Evolutionary conservation across 164 flowering plant species (phyloP), one percentile per base, ranked within the genome.

Genomic region (Aristolochia fimbriata): DNA sequence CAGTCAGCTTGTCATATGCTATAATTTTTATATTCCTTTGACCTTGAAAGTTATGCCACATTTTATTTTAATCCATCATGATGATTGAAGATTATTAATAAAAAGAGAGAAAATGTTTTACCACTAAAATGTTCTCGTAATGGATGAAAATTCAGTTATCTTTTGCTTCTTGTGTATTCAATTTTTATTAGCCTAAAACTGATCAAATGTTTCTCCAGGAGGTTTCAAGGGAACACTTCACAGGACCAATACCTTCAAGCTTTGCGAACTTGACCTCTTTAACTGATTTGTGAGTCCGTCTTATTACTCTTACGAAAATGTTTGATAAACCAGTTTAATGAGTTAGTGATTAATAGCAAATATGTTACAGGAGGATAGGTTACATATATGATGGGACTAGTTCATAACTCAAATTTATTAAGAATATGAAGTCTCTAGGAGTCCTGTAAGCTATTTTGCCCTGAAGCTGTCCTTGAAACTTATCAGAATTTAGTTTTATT

Each of bases 161-260:
- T n/a, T n/a, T n/a, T n/a, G n/a, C n/a, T n/a, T 48, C 51, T 2
- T 3, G 16, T 48, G 6, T 19, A 48, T 48, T 2, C 20, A 15
- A 15, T 48, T 15, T 15, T 19, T 59, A 24, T 24, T 59, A 17
- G 46, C 62, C 47, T 48, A 22, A 4, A 50, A n/a, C 48, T 64
- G 57, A 48, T 20, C 25, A 31, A 31, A 31, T 31, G 7, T 31
- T 31, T 31, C 20, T 54, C 61, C 53, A 71, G 96, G 80, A 75
- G 82, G 78, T 51, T 88, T 66, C 81, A 84, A 51, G 96, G 96
- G 46, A 89, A 84, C 65, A 66, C 54, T 84, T 88, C 63, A 67
- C 66, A 65, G 96, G 96, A 51, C 68, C 89, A 52, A 83, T 89
- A 74, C 93, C 96, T 67, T 65, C 77, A 16, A 19, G 77, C 15